Evolutionary conservation across 768 basidiomycete genomes (phyloP), one percentile per base, ranked within the genome.

Genomic region (Mycena chlorophos): DNA sequence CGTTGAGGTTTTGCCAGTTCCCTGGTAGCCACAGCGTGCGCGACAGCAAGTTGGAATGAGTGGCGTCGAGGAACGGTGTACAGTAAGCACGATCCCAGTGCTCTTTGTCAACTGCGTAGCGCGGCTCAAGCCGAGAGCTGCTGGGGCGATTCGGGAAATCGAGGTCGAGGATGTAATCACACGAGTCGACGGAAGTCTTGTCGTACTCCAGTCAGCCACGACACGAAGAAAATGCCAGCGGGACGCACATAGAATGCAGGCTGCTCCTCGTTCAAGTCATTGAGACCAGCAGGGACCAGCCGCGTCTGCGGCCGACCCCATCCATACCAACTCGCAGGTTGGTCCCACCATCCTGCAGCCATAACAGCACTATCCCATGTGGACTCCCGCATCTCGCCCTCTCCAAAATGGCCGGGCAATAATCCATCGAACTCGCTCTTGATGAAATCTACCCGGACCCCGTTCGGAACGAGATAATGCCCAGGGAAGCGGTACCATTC

Each of bases 401-500:
- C 72, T 52, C 71, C 71, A 74, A 97, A 98, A 68, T 90, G 88
- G 19, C 86, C 82, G 14, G 97, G 97, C 58, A 99, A 75, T 66
- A 92, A 80, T 10, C 94, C 96, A 58, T 87, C 81, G 63, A 98
- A 98, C 54, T 89, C 93, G 70, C 89, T 94, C 75, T 94, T 91
- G 69, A 98, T 76, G 71, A 94, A 98, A 55, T 87, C 80, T n/a
- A 96, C 85, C 25, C 84, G 78, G 55, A 98, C 74, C 25, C 84
- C 89, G 55, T 87, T 82, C 1, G 95, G 94, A 20, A 98, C 80
- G 46, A 96, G 80, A 70, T 89, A 98, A 68, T 89, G 88, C 3
- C 92, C 85, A 2, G 94, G 91, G 78, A 94, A 99, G 22, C 96
- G 82, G 67, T 98, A 78, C 97, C 97, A 99, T 72, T 99, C 97